A percentile compares a stretch with the other conserved stretches of the same genome.
These are phyloP conservation scores for Coriaria nepalensis DNA, from an alignment of 306 rosid species.

Conservation along the genomic window DNA sequence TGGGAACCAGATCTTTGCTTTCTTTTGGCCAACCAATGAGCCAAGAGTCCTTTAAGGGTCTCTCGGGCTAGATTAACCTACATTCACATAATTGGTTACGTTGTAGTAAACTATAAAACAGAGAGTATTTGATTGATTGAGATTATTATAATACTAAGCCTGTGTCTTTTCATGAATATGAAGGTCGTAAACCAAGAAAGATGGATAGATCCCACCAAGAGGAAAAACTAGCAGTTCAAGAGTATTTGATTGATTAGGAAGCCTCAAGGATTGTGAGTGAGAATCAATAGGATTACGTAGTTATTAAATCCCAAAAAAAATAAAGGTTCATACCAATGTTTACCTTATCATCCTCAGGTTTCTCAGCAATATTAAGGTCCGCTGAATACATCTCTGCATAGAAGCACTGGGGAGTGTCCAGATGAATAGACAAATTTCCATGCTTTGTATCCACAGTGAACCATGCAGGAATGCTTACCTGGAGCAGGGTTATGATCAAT, in stretches of 20 bases:
- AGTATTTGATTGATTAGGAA: no score
- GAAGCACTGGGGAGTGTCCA: conserved; percentile 94
- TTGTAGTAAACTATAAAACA: conserved; percentile 9
- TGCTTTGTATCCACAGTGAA: conserved; percentile 93
- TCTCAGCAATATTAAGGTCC: conserved; percentile 78
- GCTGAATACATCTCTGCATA: conserved; percentile 95
- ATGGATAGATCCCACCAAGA: no score
- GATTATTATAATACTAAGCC: no score
- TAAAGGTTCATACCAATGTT: conserved; percentile 9
- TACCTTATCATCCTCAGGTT: conserved; percentile 99
- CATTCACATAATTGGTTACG: conserved; percentile 3
- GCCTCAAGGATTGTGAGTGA: no score
- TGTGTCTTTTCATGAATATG: no score
- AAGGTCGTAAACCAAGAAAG: no score
- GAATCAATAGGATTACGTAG: no score
- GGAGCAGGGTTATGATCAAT: conserved; percentile 24
- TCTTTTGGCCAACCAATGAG: conserved; percentile 75
- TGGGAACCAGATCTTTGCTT: conserved; percentile 65
- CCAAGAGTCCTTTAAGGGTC: conserved; percentile 93
- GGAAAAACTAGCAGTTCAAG: no score
- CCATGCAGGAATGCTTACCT: conserved; percentile 98
- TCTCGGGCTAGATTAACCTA: conserved; percentile 91
- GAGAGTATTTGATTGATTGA: not conserved
- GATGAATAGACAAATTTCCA: conserved; percentile 90
- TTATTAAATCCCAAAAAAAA: not conserved